Evolutionary conservation across 2,329 filamentous ascomycete genomes (phyloP), one percentile per base, ranked within the genome.

Genomic region (Ceratocystis alfenasii): DNA sequence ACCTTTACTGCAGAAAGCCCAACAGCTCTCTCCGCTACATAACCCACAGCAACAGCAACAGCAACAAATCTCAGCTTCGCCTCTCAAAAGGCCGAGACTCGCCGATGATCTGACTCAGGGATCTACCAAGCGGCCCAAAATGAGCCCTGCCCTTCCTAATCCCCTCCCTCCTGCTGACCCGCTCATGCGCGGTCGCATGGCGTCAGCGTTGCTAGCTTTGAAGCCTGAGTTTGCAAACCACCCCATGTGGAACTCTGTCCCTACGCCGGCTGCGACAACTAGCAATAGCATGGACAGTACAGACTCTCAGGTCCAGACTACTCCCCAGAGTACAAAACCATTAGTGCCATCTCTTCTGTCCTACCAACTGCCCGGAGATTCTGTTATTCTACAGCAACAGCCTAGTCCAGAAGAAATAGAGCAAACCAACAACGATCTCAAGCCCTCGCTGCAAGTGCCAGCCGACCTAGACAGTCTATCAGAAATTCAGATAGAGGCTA

Each of bases 201-300:
- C 63, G 4, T 33, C 63, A 2, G 53, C 63, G 15, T 20, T 65
- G 55, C 53, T 65, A 10, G 63, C 63, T 20, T 30, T 60, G 33
- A 65, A 65, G 33, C 63, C 63, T 10, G 63, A 60, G 20, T 12
- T 65, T n/a, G 53, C 63, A 25, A 65, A 45, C 25, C 63, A 65
- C 28, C 63, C 63, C 17, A 59, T 65, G 50, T 65, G 63, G 63
- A 65, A 17, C 28, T 44, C 63, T 1, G 41, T 20, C 22, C 30
- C 41, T 28, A 53, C 41, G n/a, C 25, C 44, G 33, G 22, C 61
- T 1, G 2, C 15, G 53, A 15, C 25, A 30, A n/a, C 50, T 30
- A 25, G 25, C 28, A 30, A 5, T 12, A n/a, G 25, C 4, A 36
- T 36, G 55, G 20, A 20, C 2, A 12, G n/a, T 10, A 30, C 55